Base-by-base conservation (phyloP, 768 basidiomycete species). In the Cyathus striatus region DNA sequence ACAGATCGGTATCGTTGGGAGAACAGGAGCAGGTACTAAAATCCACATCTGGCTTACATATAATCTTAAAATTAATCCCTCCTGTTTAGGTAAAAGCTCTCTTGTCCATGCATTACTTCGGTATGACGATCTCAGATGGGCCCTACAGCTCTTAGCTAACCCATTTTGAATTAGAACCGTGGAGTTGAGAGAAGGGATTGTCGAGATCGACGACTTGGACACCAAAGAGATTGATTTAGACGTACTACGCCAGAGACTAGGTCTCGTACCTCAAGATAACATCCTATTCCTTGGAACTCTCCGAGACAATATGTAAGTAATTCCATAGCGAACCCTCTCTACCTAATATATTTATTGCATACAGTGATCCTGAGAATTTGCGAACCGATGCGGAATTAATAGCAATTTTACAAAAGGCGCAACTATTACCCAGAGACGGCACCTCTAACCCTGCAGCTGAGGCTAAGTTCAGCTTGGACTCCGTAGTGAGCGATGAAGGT, bases 181-280 rank as follows among this genome's bases (percentile, higher is more conserved):
- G 34, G 82, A 86, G 58, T 54, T 83, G 18, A 65, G 68, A 27
- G 56, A 61, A 0, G 87, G 89, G 0, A 57, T 54, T 17, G 80
- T 90, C 43, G 59, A 66, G 26, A 77, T 83, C 36, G 81, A 84
- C 48, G 76, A 75, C 2, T 54, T 59, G 22, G 70, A 86, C 50
- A 79, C 76, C 45, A 59, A 58, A 17, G 55, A 64, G 13, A 64
- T 86, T 21, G 81, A 80, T 0, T 64, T 87, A 6, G 72, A 77
- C 45, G 68, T 55, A 12, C 64, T 84, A 1, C 69, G 82, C 3
- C 59, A 61, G 20, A 65, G 73, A 14, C 58, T 87, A 3, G 78
- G 82, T 4, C 70, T 87, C 32, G 83, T 89, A 10, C 86, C 85
- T 1, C 86, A 86, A 57, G 79, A 83, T 35, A 67, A 64, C 13